Conservation (phyloP, 2,329 filamentous ascomycete genomes). For the Ustulina deusta region DNA sequence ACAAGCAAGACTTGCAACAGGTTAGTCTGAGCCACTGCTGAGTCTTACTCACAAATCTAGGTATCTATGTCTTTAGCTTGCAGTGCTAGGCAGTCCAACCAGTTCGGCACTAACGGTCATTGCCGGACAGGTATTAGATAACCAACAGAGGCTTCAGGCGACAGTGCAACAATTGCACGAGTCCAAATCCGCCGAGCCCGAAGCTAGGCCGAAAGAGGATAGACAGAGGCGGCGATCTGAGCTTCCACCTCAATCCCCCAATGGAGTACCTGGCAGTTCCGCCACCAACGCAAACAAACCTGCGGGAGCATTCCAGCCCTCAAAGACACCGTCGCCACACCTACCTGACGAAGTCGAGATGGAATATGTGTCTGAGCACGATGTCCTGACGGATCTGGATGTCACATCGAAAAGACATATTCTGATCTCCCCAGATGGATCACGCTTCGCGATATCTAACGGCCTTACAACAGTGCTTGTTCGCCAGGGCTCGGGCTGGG, state of each 20-base stretch:
- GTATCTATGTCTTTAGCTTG: background rate
- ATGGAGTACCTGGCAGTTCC: background rate
- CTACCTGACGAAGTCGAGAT: too few relatives aligned
- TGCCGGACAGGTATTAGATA: slow-evolving; percentile 9
- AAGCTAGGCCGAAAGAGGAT: background rate
- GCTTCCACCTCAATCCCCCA: background rate
- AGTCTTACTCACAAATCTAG: background rate
- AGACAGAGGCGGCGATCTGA: background rate
- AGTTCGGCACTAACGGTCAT: background rate
- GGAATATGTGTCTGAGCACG: too few relatives aligned
- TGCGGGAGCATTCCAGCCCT: too few relatives aligned
- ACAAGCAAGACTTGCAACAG: slow-evolving; percentile 2
- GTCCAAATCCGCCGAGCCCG: background rate
- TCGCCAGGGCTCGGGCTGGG: too few relatives aligned
- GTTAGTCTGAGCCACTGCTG: background rate
- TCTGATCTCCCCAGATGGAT: too few relatives aligned
- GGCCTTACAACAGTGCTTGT: too few relatives aligned
- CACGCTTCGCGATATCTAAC: too few relatives aligned
- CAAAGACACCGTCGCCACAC: too few relatives aligned
- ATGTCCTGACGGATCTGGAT: too few relatives aligned
- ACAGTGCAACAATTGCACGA: slow-evolving; percentile 18
- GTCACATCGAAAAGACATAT: too few relatives aligned
- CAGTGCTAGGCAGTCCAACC: background rate
- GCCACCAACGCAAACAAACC: background rate
- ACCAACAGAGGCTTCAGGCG: slow-evolving; percentile 13